phyloP scores from a whole-genome alignment of 495 filamentous ascomycete species.

The Aspergillus cristatus region DNA sequence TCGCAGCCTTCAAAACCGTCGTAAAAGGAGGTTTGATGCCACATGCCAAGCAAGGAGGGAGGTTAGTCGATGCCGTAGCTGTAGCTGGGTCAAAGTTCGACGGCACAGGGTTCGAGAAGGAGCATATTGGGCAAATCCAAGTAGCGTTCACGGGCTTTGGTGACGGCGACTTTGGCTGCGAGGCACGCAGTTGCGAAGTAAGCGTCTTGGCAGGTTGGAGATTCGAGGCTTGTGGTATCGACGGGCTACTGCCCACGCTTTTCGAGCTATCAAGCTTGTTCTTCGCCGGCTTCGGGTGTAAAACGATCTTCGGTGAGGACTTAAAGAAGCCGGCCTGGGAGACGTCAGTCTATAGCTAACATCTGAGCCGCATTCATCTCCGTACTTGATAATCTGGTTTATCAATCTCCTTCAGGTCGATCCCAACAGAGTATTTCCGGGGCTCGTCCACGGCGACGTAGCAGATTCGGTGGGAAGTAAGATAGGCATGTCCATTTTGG shows the following conservation, averaged over 20 bases:
- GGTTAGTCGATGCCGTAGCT: slow-evolving; percentile 60
- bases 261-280: slow-evolving; percentile 26
- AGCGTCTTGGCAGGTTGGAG: slow-evolving; percentile 13
- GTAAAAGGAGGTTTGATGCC: slow-evolving; percentile 85
- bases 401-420: slow-evolving; percentile 87
- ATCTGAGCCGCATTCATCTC: slow-evolving; percentile 5
- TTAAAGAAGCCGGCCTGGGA: slow-evolving; percentile 83
- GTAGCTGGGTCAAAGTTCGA: slow-evolving; percentile 82
- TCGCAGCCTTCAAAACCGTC: slow-evolving; percentile 74
- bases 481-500: slow-evolving; percentile 91
- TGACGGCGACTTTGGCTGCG: slow-evolving; percentile 14
- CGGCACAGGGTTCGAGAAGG: slow-evolving; percentile 90
- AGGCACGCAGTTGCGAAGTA: slow-evolving; percentile 9
- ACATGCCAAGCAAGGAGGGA: slow-evolving; percentile 85
- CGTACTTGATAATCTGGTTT: slow-evolving; percentile 86
- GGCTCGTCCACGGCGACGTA: slow-evolving; percentile 90
- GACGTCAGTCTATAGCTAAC: slow-evolving; percentile 9
- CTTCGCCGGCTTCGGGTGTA: slow-evolving; percentile 70
- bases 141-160: slow-evolving; percentile 50
- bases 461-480: slow-evolving; percentile 90
- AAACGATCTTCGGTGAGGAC: slow-evolving; percentile 85
- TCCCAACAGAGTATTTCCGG: slow-evolving; percentile 70
- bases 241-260: slow-evolving; percentile 26
- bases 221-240: slow-evolving; percentile 15
- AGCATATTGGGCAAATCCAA: slow-evolving; percentile 98